Conservation (phyloP, 2,329 filamentous ascomycete genomes). For the Fusarium zealandicum region DNA sequence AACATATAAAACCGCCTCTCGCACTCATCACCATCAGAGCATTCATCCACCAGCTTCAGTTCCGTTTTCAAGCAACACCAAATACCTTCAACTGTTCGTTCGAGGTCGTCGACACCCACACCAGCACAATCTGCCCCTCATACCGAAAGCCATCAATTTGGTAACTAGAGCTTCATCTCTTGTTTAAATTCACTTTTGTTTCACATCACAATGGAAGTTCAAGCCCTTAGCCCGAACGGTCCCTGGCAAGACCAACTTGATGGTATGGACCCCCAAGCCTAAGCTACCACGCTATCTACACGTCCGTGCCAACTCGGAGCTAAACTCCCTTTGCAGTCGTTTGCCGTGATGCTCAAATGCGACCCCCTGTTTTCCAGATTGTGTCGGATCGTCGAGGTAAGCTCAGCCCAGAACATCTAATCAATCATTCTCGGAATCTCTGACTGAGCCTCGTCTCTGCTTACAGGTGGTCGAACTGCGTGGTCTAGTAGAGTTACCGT, state of each 20-base stretch:
- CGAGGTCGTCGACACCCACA: neutral
- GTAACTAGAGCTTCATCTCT: neutral
- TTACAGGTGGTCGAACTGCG: conserved; percentile 81
- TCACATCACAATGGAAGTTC: conserved; percentile 33
- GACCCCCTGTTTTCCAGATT: conserved; percentile 69
- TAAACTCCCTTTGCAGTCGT: conserved; percentile 53
- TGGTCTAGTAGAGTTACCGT: conserved; percentile 87
- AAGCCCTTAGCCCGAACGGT: conserved; percentile 34
- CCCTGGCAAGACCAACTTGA: conserved; percentile 65
- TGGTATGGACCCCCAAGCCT: conserved; percentile 50
- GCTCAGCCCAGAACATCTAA: conserved; percentile 16
- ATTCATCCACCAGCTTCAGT: conserved; percentile 11
- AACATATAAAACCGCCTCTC: conserved; percentile 32
- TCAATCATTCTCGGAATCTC: neutral
- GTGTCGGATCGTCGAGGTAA: conserved; percentile 78
- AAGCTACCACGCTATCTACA: neutral
- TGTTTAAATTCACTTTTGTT: neutral
- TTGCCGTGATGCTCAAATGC: conserved; percentile 62
- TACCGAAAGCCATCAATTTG: neutral
- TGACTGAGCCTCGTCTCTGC: conserved; percentile 3
- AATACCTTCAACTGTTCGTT: neutral
- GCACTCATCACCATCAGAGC: conserved; percentile 10
- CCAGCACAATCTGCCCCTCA: neutral
- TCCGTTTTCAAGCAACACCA: neutral
- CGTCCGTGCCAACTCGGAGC: conserved; percentile 1